A percentile compares a stretch with the other conserved stretches of the same genome.
phyloP scores from a whole-genome alignment of 768 basidiomycete species.

The Amanita exitialis region DNA sequence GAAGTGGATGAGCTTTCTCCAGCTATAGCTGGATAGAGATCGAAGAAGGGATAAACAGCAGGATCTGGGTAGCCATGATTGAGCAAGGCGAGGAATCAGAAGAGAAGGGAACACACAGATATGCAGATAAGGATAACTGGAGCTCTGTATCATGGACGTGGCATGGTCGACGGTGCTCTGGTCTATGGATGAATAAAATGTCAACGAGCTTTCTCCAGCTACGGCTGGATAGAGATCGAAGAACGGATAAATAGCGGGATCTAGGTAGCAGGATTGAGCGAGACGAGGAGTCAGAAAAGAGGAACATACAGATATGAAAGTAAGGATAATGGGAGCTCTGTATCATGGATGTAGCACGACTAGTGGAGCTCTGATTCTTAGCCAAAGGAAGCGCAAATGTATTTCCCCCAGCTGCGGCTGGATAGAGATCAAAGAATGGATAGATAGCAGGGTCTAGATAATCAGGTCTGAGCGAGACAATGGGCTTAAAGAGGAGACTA shows the following conservation, averaged over 20 bases:
- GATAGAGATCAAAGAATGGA: slow-evolving; percentile 8
- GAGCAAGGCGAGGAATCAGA: too few relatives aligned
- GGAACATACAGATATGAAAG: too few relatives aligned
- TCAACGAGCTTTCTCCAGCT: too few relatives aligned
- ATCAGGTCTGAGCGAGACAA: too few relatives aligned
- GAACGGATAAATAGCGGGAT: neutral
- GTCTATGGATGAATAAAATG: slow-evolving; percentile 5
- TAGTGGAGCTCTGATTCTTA: too few relatives aligned
- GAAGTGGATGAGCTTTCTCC: too few relatives aligned
- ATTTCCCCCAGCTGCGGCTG: neutral
- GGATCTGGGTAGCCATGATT: slow-evolving; percentile 7
- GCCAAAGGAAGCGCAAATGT: too few relatives aligned
- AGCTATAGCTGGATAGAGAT: slow-evolving; percentile 13
- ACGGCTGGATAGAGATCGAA: slow-evolving; percentile 1
- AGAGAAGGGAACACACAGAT: neutral
- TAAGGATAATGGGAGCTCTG: too few relatives aligned
- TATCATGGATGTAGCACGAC: too few relatives aligned
- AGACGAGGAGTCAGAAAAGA: too few relatives aligned
- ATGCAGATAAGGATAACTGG: slow-evolving; percentile 26
- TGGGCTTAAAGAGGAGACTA: too few relatives aligned
- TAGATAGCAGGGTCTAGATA: slow-evolving; percentile 8
- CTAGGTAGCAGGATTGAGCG: neutral
- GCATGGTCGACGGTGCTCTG: slow-evolving; percentile 12
- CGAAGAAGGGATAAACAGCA: slow-evolving; percentile 12
- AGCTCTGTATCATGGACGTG: too few relatives aligned